Percentiles rank a stretch among this genome's conserved stretches.
These are phyloP conservation scores for Zygosaccharomyces sapae DNA, from an alignment of 1,139 yeast genomes.

Conservation along the genomic window DNA sequence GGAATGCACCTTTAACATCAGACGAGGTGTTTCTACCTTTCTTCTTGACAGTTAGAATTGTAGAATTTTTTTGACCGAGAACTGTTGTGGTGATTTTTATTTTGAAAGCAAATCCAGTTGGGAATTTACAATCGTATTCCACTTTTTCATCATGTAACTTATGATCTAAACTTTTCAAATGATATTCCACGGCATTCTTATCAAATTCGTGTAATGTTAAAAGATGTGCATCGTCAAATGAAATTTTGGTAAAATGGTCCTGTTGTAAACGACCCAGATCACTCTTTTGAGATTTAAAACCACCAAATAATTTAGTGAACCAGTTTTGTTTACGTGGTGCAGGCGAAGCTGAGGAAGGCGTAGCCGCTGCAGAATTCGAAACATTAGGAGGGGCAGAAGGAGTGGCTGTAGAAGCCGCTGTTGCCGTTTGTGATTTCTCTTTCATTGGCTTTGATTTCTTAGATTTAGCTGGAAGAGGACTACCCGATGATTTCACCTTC, in stretches of 20 bases:
- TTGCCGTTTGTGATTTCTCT: background rate
- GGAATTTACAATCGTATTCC: conserved; percentile 31
- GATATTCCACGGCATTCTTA: conserved; percentile 28
- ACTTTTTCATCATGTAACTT: conserved; percentile 22
- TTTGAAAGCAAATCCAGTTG: conserved; percentile 27
- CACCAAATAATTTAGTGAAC: conserved; percentile 26
- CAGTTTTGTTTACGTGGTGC: conserved; percentile 19
- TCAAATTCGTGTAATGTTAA: conserved; percentile 28
- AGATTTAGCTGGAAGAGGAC: background rate
- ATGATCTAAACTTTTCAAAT: conserved; percentile 23
- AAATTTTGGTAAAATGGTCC: conserved; percentile 23
- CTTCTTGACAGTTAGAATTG: conserved; percentile 22
- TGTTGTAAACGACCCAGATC: conserved; percentile 12
- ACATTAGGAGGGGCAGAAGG: background rate
- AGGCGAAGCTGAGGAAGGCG: conserved; percentile 1
- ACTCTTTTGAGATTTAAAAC: conserved; percentile 15
- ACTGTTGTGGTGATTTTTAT: conserved; percentile 21
- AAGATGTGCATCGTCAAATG: conserved; percentile 33
- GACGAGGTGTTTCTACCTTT: conserved; percentile 13
- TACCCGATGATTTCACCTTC: background rate
- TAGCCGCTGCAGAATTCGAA: background rate
- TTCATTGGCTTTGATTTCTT: background rate
- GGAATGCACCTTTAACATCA: conserved; percentile 18
- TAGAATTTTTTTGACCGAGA: conserved; percentile 5
- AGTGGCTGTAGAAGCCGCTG: background rate